Percentiles rank a stretch among this genome's conserved stretches.
These are phyloP conservation scores for Warburgia ugandensis DNA, from an alignment of 164 flowering plant genomes.

Conservation along the genomic window DNA sequence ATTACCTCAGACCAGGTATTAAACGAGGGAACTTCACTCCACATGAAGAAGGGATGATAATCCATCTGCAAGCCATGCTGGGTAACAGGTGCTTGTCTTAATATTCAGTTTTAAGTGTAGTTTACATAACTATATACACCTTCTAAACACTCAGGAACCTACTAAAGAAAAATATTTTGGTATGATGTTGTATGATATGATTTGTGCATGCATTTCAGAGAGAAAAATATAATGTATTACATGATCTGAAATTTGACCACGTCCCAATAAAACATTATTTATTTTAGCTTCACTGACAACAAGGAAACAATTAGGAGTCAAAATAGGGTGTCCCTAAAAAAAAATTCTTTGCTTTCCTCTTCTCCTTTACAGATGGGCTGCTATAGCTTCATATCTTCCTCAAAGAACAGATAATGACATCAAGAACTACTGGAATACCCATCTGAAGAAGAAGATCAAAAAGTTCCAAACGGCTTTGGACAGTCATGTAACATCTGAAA, in stretches of 20 bases:
- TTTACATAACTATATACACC: too few relatives aligned
- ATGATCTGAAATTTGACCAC: not conserved
- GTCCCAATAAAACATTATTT: not conserved
- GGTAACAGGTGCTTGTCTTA: constrained; percentile 64
- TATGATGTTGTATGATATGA: too few relatives aligned
- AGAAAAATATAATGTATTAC: not conserved
- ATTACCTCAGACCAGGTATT: constrained; percentile 88
- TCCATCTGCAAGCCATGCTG: constrained; percentile 76
- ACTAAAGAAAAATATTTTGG: too few relatives aligned
- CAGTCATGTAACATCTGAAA: constrained; percentile 5
- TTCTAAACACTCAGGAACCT: too few relatives aligned
- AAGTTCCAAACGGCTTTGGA: constrained; percentile 43
- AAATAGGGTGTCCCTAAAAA: not conserved
- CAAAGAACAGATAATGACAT: constrained; percentile 92
- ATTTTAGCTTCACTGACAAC: not conserved
- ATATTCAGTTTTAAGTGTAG: not conserved
- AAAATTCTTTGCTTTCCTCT: not conserved
- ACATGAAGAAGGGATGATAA: constrained; percentile 90
- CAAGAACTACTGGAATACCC: constrained; percentile 96
- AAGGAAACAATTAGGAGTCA: not conserved
- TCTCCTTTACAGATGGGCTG: constrained; percentile 65
- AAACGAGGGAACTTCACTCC: constrained; percentile 88
- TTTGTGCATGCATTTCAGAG: too few relatives aligned
- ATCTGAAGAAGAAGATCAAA: constrained; percentile 81
- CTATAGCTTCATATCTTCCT: constrained; percentile 91